Conservation (phyloP, 106 monocot species). For the Dendrobium officinale region DNA sequence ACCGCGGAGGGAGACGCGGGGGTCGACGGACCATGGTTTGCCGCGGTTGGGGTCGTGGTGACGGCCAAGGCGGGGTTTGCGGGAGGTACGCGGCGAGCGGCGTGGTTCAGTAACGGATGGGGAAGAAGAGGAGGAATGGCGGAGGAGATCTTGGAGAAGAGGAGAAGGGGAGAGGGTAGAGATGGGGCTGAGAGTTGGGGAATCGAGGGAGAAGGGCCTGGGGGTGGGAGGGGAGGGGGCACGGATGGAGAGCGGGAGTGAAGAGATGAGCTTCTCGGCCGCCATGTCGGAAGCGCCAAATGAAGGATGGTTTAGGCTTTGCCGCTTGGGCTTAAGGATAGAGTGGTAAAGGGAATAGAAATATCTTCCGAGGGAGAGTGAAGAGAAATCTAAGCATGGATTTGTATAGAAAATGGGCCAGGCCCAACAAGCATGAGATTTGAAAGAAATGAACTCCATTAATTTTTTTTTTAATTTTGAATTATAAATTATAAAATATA, state of each 20-base stretch:
- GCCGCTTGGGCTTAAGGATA: background rate
- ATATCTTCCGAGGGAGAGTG: too few relatives aligned
- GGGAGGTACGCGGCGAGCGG: slow-evolving; percentile 27
- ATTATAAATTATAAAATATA: too few relatives aligned
- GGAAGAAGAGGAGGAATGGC: slow-evolving; percentile 1
- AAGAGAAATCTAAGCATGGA: too few relatives aligned
- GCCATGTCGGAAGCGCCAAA: slow-evolving; percentile 21
- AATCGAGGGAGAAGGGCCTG: slow-evolving; percentile 35
- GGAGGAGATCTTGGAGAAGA: slow-evolving; percentile 3
- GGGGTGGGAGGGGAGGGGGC: slow-evolving; percentile 40
- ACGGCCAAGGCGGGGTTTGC: slow-evolving; percentile 51
- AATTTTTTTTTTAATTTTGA: too few relatives aligned
- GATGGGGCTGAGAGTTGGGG: background rate
- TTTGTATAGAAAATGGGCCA: too few relatives aligned
- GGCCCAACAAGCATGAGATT: too few relatives aligned
- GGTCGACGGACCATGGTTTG: slow-evolving; percentile 46
- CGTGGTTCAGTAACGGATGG: background rate
- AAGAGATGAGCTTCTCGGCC: slow-evolving; percentile 28
- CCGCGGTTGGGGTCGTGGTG: slow-evolving; percentile 57
- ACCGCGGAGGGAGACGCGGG: slow-evolving; percentile 36
- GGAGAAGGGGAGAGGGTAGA: background rate
- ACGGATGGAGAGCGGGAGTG: slow-evolving; percentile 45
- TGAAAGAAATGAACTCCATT: too few relatives aligned
- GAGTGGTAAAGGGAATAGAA: background rate
- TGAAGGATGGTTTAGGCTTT: background rate